A percentile compares a stretch with the other conserved stretches of the same genome.
Conservation (phyloP, 306 rosid species). For the Pyrus betulifolia region DNA sequence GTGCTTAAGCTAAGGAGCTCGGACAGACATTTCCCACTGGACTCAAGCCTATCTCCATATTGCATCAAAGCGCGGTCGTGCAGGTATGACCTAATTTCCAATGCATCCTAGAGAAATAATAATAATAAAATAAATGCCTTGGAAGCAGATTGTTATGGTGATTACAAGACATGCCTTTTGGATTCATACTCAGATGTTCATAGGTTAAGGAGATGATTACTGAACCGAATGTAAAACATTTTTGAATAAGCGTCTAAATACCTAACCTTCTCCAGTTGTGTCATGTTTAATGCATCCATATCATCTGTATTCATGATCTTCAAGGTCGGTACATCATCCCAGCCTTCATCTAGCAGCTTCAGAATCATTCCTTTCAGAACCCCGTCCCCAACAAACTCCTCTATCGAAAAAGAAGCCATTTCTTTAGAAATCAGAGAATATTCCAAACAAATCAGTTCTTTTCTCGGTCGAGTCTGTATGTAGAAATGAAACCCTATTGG, state of each 20-base stretch:
- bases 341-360: slow-evolving; percentile 70
- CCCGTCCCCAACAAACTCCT: slow-evolving; percentile 76
- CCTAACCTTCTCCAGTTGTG: slow-evolving; percentile 62
- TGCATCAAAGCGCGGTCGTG: slow-evolving; percentile 76
- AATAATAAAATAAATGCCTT: neutral
- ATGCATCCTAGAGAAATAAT: slow-evolving; percentile 45
- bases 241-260: neutral
- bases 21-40: slow-evolving; percentile 33
- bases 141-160: neutral
- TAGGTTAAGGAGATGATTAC: neutral
- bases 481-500: neutral
- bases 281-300: slow-evolving; percentile 69
- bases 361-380: slow-evolving; percentile 57
- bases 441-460: slow-evolving; percentile 1
- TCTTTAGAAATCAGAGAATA: neutral
- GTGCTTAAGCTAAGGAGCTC: slow-evolving; percentile 48
- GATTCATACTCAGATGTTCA: neutral
- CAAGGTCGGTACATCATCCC: slow-evolving; percentile 89
- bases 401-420: slow-evolving; percentile 85
- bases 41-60: slow-evolving; percentile 69
- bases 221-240: neutral
- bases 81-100: slow-evolving; percentile 73
- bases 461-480: neutral
- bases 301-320: slow-evolving; percentile 76
- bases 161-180: neutral